Conservation (phyloP, 805 yeast species). For the Kuraishia borneana region DNA sequence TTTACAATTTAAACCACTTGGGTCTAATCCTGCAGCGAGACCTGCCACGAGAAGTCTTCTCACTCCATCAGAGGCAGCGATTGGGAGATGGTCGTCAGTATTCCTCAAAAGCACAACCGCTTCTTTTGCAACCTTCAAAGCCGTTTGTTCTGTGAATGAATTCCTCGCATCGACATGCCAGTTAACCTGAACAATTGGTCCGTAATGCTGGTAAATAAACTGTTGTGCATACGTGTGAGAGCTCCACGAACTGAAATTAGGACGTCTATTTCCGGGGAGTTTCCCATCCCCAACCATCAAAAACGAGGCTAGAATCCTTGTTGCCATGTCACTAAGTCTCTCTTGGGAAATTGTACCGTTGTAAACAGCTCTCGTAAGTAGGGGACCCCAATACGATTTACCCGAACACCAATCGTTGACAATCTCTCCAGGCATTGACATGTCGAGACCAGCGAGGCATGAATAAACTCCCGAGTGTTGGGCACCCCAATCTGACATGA, state of each 20-base stretch:
- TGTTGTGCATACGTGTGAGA: constrained; percentile 41
- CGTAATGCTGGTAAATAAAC: constrained; percentile 36
- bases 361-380: constrained; percentile 40
- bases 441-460: constrained; percentile 49
- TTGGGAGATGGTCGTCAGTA: constrained; percentile 38
- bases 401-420: constrained; percentile 43
- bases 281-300: constrained; percentile 33
- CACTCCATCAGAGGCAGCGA: constrained; percentile 25
- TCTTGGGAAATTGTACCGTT: constrained; percentile 43
- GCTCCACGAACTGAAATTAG: constrained; percentile 54
- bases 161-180: constrained; percentile 42
- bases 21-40: constrained; percentile 37
- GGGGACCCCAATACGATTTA: constrained; percentile 45
- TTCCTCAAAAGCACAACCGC: constrained; percentile 47
- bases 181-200: constrained; percentile 32
- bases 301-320: constrained; percentile 46
- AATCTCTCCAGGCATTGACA: constrained; percentile 54
- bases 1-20: constrained; percentile 41
- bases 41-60: constrained; percentile 37
- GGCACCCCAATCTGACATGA: constrained; percentile 61
- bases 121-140: constrained; percentile 44
- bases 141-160: constrained; percentile 33
- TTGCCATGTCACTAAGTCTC: constrained; percentile 52
- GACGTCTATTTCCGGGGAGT: constrained; percentile 30
- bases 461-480: constrained; percentile 46